Evolutionary conservation across 257 asterid species (phyloP), one percentile per base, ranked within the genome.

Genomic region (Plantago major): DNA sequence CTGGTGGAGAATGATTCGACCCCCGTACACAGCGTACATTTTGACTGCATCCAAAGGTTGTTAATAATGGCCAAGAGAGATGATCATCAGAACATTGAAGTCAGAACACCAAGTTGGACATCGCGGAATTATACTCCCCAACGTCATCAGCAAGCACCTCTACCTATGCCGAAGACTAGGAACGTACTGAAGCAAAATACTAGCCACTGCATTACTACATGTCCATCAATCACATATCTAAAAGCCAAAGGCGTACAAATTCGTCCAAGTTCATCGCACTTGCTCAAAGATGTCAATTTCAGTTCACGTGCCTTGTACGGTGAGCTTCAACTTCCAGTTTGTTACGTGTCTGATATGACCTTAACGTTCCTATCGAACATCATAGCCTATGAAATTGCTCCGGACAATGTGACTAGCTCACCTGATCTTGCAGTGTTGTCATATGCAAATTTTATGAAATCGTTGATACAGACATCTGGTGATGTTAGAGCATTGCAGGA

Each of bases 341-440:
- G 46, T 3, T 13, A 11, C 11, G 33, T 71, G 14, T 11, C 9
- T 8, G 7, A 13, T 13, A 26, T 46, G 3, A 54, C 63, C 28
- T 44, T 13, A 12, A 57, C 49, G 1, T 30, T 30, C 40, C 61
- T 74, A 49, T 45, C 63, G 9, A 74, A 77, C 60, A 30, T 64
- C 50, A 72, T 80, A 5, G 81, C 81, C 0, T 69, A 67, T 4
- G 86, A 80, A 44, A 54, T 70, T 58, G 70, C 73, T 15, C 76
- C 76, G 0, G 72, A 59, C 12, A 64, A 55, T 3, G 15, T 5
- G 0, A 50, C 63, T 19, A 11, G 11, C 37, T 51, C 26, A 3
- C 38, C 57, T 5, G 62, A 66, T 7, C 19, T 37, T 1, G 63
- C 37, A 2, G 65, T 74, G 18, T 48, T 58, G 9, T 60, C 73